These are phyloP conservation scores for Pulveroboletus sp. DNA, from an alignment of 768 basidiomycete genomes.

Conservation along the genomic window DNA sequence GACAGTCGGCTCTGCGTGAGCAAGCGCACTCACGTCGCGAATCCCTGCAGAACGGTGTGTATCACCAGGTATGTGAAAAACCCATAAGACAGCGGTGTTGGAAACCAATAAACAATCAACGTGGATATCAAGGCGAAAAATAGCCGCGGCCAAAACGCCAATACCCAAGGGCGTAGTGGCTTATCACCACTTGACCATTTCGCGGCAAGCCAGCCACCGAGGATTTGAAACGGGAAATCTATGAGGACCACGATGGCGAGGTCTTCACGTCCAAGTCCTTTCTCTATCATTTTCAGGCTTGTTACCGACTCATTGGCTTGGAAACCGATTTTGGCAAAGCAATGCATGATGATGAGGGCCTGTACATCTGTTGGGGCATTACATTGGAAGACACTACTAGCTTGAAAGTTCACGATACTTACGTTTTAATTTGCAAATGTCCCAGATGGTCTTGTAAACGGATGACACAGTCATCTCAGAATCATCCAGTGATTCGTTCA, in stretches of 20 bases:
- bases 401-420: constrained; percentile 20
- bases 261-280: constrained; percentile 93
- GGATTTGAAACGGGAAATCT: constrained; percentile 96
- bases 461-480: constrained; percentile 86
- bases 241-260: constrained; percentile 92
- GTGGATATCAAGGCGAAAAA: constrained; percentile 68
- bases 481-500: constrained; percentile 66
- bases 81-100: constrained; percentile 61
- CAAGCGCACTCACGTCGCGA: constrained; percentile 65
- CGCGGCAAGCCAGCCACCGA: constrained; percentile 91
- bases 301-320: constrained; percentile 91
- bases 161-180: constrained; percentile 83
- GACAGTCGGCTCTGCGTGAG: neutral
- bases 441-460: constrained; percentile 94
- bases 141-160: constrained; percentile 87
- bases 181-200: constrained; percentile 82
- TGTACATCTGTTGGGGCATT: constrained; percentile 67
- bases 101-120: constrained; percentile 81
- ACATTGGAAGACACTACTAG: neutral
- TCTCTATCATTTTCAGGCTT: constrained; percentile 92
- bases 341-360: constrained; percentile 77
- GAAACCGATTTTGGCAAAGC: constrained; percentile 92
- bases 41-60: constrained; percentile 79
- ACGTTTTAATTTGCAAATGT: constrained; percentile 90
- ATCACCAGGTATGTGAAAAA: constrained; percentile 82